phyloP scores from a whole-genome alignment of 371 early-diverging fungal genomes.

The Lichtheimia ornata region DNA sequence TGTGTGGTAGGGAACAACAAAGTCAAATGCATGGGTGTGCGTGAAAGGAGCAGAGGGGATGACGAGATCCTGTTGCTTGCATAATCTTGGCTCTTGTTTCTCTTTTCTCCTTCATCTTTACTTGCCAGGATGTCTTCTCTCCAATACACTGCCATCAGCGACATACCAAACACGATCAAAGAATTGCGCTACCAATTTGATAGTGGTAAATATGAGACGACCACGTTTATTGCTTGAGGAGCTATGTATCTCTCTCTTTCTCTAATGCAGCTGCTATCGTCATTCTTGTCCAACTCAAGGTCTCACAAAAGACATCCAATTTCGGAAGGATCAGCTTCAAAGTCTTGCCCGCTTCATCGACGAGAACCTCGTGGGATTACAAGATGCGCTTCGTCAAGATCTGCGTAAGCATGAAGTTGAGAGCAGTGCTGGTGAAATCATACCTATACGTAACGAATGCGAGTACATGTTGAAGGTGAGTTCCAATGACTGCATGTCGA shows the following conservation, averaged over 20 bases:
- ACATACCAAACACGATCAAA: conserved; percentile 35
- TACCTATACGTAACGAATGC: conserved; percentile 68
- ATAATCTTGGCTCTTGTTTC: background rate
- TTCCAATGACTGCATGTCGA: background rate
- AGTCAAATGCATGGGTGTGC: too few relatives aligned
- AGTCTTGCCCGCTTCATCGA: conserved; percentile 62
- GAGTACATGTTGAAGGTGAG: conserved; percentile 52
- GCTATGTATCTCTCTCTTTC: too few relatives aligned
- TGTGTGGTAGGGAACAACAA: too few relatives aligned
- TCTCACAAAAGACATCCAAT: conserved; percentile 55
- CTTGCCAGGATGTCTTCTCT: background rate
- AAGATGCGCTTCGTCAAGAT: conserved; percentile 71
- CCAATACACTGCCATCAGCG: conserved; percentile 26
- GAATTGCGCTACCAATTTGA: conserved; percentile 48
- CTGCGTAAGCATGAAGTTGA: conserved; percentile 61
- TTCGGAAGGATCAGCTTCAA: conserved; percentile 77
- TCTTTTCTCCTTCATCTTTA: background rate
- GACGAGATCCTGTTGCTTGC: too few relatives aligned
- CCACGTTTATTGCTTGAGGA: background rate
- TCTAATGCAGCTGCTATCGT: conserved; percentile 56
- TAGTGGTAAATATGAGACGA: conserved; percentile 37
- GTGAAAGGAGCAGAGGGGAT: too few relatives aligned
- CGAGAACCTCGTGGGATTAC: conserved; percentile 65
- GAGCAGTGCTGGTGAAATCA: conserved; percentile 59
- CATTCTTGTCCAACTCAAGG: conserved; percentile 22